phyloP scores from a whole-genome alignment of 2,329 filamentous ascomycete genomes.

The Sporothrix variecibatus region DNA sequence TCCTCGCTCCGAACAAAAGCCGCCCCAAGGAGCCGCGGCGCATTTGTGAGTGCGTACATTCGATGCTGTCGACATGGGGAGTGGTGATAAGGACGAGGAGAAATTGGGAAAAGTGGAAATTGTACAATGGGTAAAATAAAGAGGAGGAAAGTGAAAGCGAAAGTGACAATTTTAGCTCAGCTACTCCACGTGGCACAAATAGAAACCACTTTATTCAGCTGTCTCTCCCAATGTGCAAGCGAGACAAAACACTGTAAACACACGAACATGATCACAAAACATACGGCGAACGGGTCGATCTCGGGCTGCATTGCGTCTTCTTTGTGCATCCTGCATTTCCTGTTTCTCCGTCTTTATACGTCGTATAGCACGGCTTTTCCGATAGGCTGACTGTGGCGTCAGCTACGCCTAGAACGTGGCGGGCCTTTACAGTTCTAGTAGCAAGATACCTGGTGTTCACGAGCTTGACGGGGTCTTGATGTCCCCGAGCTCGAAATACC shows the following conservation, averaged over 20 bases:
- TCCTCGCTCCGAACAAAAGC: background rate
- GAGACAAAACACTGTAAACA: background rate
- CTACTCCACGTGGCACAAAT: slow-evolving; percentile 5
- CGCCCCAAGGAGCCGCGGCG: background rate
- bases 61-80: background rate
- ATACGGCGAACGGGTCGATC: background rate
- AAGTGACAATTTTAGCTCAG: background rate
- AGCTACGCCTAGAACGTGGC: background rate
- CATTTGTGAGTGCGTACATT: background rate
- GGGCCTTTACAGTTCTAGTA: background rate
- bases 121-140: background rate
- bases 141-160: background rate
- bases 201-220: background rate
- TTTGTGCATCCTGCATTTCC: background rate
- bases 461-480: background rate
- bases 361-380: background rate
- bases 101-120: background rate
- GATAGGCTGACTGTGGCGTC: background rate
- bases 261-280: background rate
- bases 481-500: background rate
- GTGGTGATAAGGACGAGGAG: too few relatives aligned
- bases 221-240: background rate
- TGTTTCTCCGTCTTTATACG: background rate
- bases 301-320: background rate
- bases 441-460: background rate